phyloP scores from a whole-genome alignment of 2,329 filamentous ascomycete genomes.

The Arthrobotrys sinensis region DNA sequence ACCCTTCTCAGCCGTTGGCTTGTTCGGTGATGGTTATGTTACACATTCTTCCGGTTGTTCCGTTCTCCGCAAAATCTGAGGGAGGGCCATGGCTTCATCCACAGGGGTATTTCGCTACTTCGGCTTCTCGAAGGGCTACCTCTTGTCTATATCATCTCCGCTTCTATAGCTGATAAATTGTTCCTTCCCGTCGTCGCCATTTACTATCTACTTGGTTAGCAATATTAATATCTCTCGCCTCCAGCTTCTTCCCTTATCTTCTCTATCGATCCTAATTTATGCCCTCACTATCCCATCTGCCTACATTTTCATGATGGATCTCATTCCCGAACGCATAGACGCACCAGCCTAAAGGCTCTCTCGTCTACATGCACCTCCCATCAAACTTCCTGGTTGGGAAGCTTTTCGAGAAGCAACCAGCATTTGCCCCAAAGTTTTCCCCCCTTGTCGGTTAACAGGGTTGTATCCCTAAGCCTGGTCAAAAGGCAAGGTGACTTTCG shows the following conservation, averaged over 20 bases:
- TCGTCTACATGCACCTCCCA: constrained; percentile 26
- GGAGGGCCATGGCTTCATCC: neutral
- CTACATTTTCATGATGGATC: constrained; percentile 5
- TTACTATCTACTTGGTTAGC: no score
- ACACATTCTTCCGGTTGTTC: constrained; percentile 48
- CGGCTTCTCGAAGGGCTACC: constrained; percentile 30
- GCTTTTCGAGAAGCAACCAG: constrained; percentile 41
- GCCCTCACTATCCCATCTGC: constrained; percentile 6
- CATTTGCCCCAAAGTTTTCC: constrained; percentile 2
- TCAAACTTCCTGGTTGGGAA: constrained; percentile 49
- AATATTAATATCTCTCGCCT: constrained; percentile 23
- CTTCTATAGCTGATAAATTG: constrained; percentile 12
- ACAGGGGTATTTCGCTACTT: constrained; percentile 21
- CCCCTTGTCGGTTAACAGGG: constrained; percentile 26
- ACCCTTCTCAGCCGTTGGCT: constrained; percentile 22
- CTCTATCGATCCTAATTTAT: constrained; percentile 30
- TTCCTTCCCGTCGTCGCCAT: constrained; percentile 5
- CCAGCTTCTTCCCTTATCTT: constrained; percentile 18
- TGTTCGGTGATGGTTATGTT: constrained; percentile 32
- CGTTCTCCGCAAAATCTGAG: constrained; percentile 20
- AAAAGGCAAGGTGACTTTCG: constrained; percentile 18
- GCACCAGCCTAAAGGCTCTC: constrained; percentile 52
- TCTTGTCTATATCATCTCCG: constrained; percentile 18
- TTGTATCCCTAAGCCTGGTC: constrained; percentile 36
- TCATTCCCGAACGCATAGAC: constrained; percentile 40